Percentiles rank a stretch among this genome's conserved stretches.
Evolutionary conservation across 225 moss, liverwort and hornwort species (phyloP).

Genomic region (Antitrichia curtipendula): DNA sequence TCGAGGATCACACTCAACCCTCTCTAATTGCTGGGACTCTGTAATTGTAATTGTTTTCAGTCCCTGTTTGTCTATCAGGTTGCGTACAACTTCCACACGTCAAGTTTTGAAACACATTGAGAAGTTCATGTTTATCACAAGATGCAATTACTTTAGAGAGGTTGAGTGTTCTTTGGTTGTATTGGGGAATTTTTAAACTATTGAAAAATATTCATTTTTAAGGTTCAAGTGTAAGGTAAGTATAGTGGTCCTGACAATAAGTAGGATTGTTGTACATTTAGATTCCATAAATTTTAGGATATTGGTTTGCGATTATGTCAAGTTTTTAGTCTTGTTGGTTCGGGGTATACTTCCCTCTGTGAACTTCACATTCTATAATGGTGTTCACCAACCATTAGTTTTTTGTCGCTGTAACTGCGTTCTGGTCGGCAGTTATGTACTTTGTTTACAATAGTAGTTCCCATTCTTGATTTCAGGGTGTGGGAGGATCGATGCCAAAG

Average conservation of each 20-base stretch:
- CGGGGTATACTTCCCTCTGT: neutral
- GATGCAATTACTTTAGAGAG: neutral
- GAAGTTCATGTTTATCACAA: neutral
- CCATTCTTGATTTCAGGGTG: neutral
- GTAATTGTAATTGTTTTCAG: neutral
- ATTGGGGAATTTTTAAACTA: neutral
- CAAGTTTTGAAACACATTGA: neutral
- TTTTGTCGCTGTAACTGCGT: neutral
- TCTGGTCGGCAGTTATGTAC: neutral
- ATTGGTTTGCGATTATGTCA: neutral
- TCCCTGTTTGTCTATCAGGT: neutral
- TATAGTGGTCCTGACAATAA: neutral
- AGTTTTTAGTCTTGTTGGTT: neutral
- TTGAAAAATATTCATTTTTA: neutral
- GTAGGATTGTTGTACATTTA: neutral
- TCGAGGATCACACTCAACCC: neutral
- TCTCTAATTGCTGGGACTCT: neutral
- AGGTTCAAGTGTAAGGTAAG: neutral
- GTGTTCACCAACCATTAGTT: neutral
- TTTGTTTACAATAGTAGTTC: neutral
- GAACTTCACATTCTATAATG: neutral
- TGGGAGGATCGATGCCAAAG: neutral
- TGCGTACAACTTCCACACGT: neutral
- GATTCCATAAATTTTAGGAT: no score
- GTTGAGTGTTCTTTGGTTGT: neutral